Base-by-base conservation (phyloP, 78 protist species). In the Dictyostelium brefeldianum region DNA sequence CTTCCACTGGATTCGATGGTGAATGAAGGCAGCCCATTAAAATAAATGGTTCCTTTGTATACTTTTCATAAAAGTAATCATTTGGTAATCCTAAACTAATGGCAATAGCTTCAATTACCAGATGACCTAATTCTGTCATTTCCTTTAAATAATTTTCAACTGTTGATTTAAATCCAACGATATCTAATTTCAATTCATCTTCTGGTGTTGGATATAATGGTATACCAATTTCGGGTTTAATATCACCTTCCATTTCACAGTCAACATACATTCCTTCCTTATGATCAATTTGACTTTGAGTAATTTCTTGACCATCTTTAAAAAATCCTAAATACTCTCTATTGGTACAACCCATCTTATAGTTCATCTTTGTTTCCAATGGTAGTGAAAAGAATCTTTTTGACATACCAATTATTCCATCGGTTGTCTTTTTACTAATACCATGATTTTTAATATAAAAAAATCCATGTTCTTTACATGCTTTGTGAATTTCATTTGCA, bases 391-490 rank as follows among this genome's bases (percentile, higher is more conserved):
- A 83, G 82, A 83, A 83, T 27, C 56, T 77, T 46, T n/a, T 83
- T 2, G 31, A 6, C 15, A 83, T 41, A n/a, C 25, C 18, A 25
- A 47, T 31, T 27, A 83, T 41, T 22, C 43, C 1, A 4, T 64
- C 71, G 22, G 62, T 56, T 9, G 69, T 14, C 1, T n/a, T 25
- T 64, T 77, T 20, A 0, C 62, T 59, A 14, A 83, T 27, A 9
- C 91, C 91, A 69, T 83, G 91, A 22, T 25, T 47, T 25, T 46
- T 59, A 5, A 83, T 67, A 57, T 83, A 83, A 25, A 83, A 83
- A 59, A 83, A 83, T 41, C 91, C 91, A 77, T 59, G 59, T 25
- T 83, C 78, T 62, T 77, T 53, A 83, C 91, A 83, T 18, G 91
- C 91, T 29, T 65, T n/a, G 22, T 77, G 48, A 25, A 83, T 77